Evolutionary conservation across 2,329 filamentous ascomycete species (phyloP), one percentile per base, ranked within the genome.

Genomic region (Neoascochyta sp.): DNA sequence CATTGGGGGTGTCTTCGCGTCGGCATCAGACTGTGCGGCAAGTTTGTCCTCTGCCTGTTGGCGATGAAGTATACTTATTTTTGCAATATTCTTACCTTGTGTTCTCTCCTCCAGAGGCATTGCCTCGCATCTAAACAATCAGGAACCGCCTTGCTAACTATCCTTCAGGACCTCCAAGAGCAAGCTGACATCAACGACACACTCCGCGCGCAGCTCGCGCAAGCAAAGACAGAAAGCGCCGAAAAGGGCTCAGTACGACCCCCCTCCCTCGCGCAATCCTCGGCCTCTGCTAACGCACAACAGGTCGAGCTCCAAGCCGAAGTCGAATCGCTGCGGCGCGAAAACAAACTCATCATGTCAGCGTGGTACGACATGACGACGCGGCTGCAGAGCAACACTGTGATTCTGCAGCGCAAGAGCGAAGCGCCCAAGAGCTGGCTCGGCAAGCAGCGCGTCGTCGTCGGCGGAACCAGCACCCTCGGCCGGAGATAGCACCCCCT

Each of bases 341-440:
- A 93, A 62, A 87, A 86, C 59, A 74, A 75, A 21, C 73, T 92
- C 55, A 86, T 93, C 50, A 72, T 81, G 15, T 83, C 80, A n/a
- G 86, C 86, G 2, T 93, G 85, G 85, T 89, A 89, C 65, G 85
- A 90, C 61, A 75, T 92, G 51, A 80, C 81, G 15, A 81, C 74
- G 55, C 74, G 86, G 29, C 64, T 93, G 47, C 86, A 92, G 65
- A 88, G 83, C 66, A 90, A 89, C 59, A 84, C 85, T 41, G 81
- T 90, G 22, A 78, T 86, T 32, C 65, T 93, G 41, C 83, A 88
- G 55, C 71, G 86, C 45, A 74, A 83, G 47, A 78, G 78, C 47
- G 84, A 90, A 49, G 75, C 76, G 47, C 83, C 85, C 9, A 82
- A 79, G 64, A 89, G 84, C 64, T 93, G 85, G 84, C 66, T 93